Evolutionary conservation across 2,329 filamentous ascomycete species (phyloP), one percentile per base, ranked within the genome.

Genomic region (Xylariaceae sp.): DNA sequence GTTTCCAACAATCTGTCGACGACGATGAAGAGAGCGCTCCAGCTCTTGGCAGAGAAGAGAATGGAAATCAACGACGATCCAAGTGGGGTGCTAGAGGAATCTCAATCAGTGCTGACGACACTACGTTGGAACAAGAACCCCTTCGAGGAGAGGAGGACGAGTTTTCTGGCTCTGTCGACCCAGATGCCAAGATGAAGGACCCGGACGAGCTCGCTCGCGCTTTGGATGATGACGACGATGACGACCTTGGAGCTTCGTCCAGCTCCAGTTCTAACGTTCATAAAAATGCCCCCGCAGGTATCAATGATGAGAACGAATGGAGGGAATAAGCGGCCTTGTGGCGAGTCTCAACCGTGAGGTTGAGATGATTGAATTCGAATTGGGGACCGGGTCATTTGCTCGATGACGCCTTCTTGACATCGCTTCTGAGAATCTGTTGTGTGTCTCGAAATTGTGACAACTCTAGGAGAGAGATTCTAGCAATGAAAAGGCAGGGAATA

Each of bases 21-120:
- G 81, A 84, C 47, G n/a, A n/a, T n/a, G 81, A 85, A 57, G 82
- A 85, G 62, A 77, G 74, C 35, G 69, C 68, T 2, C 75, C 73
- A 3, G 73, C 71, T 19, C 62, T 79, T 20, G 71, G 72, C 6
- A 38, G 49, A 17, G 53, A 52, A 29, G 49, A 53, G 5, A 49
- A 64, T 34, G 57, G 55, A n/a, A 53, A 60, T 32, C 27, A 60
- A 58, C 48, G 66, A 33, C 64, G 76, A 49, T 74, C 74, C 33
- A 80, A 78, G 56, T 85, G 82, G 82, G 80, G 82, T 11, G 67
- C 76, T 3, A 72, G 82, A 21, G 82, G 82, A 43, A 85, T 85
- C 56, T 84, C 80, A 1, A 75, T 85, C 55, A 82, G 78, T 53
- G 82, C 82, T 23, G 82, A 85, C 53, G 82, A 85, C 19, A 75